A percentile compares a stretch with the other conserved stretches of the same genome.
These are phyloP conservation scores for Pulveroboletus sp. DNA, from an alignment of 768 basidiomycete genomes.

Conservation along the genomic window DNA sequence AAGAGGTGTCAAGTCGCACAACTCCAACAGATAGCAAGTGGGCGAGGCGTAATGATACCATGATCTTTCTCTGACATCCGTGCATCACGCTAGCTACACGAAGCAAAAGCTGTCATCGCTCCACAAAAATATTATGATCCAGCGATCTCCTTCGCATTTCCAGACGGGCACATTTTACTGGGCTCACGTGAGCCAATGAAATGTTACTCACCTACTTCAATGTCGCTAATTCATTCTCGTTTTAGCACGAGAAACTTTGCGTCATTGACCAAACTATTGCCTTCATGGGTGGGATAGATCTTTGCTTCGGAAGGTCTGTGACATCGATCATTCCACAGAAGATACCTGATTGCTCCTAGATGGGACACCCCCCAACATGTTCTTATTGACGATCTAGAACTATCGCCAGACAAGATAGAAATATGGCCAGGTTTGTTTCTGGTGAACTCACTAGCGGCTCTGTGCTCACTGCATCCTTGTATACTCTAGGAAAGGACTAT, in stretches of 20 bases:
- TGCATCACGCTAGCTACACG: slow-evolving; percentile 55
- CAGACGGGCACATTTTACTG: slow-evolving; percentile 97
- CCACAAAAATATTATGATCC: slow-evolving; percentile 92
- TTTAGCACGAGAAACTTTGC: slow-evolving; percentile 93
- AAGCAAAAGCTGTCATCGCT: slow-evolving; percentile 76
- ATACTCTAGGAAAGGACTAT: slow-evolving; percentile 79
- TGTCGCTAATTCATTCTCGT: not conserved
- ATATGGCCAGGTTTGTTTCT: slow-evolving; percentile 77
- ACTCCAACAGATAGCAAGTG: slow-evolving; percentile 93
- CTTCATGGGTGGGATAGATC: slow-evolving; percentile 96
- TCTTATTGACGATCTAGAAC: slow-evolving; percentile 78
- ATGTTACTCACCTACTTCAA: not conserved
- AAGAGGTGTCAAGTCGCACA: slow-evolving; percentile 92
- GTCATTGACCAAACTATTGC: slow-evolving; percentile 96
- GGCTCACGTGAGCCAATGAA: slow-evolving; percentile 73
- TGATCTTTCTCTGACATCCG: slow-evolving; percentile 5
- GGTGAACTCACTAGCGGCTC: not conserved
- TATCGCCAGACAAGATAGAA: slow-evolving; percentile 50
- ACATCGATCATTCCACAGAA: not conserved
- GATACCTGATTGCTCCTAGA: slow-evolving; percentile 32
- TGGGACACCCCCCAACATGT: slow-evolving; percentile 98
- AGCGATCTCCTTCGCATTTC: slow-evolving; percentile 96
- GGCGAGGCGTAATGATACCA: slow-evolving; percentile 21
- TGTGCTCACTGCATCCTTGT: not conserved
- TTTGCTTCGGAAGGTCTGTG: slow-evolving; percentile 79